Base-by-base conservation (phyloP, 140 eudicot genomes). In the Eryngium alpinum region DNA sequence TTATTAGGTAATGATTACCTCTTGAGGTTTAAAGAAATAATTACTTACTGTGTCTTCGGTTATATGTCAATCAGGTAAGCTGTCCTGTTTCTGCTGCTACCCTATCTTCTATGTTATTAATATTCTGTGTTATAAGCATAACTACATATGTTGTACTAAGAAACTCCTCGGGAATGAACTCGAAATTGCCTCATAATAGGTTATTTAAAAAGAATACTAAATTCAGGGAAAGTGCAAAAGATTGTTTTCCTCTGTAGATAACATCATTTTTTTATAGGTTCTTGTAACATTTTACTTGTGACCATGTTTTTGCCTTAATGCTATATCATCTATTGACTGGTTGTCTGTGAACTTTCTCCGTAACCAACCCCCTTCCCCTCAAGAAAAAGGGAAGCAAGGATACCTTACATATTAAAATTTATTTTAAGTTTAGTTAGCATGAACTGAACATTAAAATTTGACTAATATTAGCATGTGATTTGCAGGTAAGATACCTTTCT, bases 401-500 rank as follows among this genome's bases (percentile, higher is more conserved):
- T n/a, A n/a, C n/a, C n/a, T n/a, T n/a, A n/a, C n/a, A n/a, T n/a
- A n/a, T n/a, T n/a, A 69, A 18, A 29, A 16, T 29, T 14, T 0
- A 1, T 70, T 16, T 14, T 17, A 6, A 13, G 13, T 38, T 12
- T 14, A 24, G 27, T 6, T 28, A 15, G 24, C 46, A 14, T 75
- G 16, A 15, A 49, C 2, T 14, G 62, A 49, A 27, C 31, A 29
- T 19, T 2, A 51, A 7, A 4, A n/a, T 31, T 29, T 81, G 72
- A 13, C 49, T 44, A 77, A 83, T 77, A 33, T 22, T 33, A 70
- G 31, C 11, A 21, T 74, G 72, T 82, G 46, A 44, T 82, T 78
- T 86, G 84, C 92, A 96, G 99, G 92, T 96, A 52, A 90, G 99
- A 77, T 96, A 86, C 80, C 94, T 96, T 14, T 62, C 98, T 19